Evolutionary conservation across 1,139 yeast genomes (phyloP).

Genomic region (Zygosaccharomyces pseudobailii): DNA sequence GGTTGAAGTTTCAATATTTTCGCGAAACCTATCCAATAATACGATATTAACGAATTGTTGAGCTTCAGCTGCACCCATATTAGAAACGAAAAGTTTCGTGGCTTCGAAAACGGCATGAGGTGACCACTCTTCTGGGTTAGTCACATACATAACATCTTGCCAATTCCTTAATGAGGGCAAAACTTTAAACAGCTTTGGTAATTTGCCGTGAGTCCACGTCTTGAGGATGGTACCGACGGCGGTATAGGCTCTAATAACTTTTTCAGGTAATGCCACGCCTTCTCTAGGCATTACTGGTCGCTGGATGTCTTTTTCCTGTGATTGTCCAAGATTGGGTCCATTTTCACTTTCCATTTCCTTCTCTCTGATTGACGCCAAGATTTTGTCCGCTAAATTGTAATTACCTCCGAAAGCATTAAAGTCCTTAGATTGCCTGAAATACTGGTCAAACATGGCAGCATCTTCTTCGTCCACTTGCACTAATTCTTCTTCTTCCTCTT

Average conservation of each 20-base stretch:
- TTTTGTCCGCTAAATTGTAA: slow-evolving; percentile 81
- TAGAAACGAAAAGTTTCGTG: slow-evolving; percentile 87
- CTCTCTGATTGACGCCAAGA: slow-evolving; percentile 81
- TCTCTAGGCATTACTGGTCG: slow-evolving; percentile 29
- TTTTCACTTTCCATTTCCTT: slow-evolving; percentile 43
- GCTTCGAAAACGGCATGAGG: slow-evolving; percentile 97
- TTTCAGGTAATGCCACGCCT: slow-evolving; percentile 83
- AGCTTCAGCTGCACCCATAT: slow-evolving; percentile 80
- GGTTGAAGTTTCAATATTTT: slow-evolving; percentile 73
- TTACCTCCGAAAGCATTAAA: slow-evolving; percentile 41
- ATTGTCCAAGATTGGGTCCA: slow-evolving; percentile 20
- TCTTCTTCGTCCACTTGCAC: slow-evolving; percentile 65
- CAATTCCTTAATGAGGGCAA: slow-evolving; percentile 89
- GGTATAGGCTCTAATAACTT: slow-evolving; percentile 89
- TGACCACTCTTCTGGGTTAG: slow-evolving; percentile 91
- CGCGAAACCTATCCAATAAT: slow-evolving; percentile 77
- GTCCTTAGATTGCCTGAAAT: slow-evolving; percentile 45
- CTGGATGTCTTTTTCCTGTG: slow-evolving; percentile 24
- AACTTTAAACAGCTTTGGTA: slow-evolving; percentile 92
- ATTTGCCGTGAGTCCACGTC: slow-evolving; percentile 92
- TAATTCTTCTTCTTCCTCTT: slow-evolving; percentile 50
- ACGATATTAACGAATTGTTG: slow-evolving; percentile 76
- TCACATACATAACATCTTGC: slow-evolving; percentile 91
- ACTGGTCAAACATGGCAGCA: slow-evolving; percentile 64
- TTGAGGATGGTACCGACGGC: slow-evolving; percentile 84